Conservation (phyloP, 441 rosid genomes). For the Adansonia rubrostipa region DNA sequence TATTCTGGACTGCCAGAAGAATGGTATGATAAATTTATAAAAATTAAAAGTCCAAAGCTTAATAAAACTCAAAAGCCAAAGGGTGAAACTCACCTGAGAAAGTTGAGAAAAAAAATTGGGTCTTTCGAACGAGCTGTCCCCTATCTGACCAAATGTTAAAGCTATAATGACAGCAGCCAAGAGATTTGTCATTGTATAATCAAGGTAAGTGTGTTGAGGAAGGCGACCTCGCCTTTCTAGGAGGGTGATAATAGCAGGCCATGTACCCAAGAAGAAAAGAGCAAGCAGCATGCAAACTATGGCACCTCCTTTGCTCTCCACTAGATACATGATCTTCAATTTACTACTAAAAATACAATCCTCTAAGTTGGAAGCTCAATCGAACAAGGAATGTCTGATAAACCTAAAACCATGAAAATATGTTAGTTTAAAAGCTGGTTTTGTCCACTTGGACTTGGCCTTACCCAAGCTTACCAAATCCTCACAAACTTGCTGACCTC, state of each 20-base stretch:
- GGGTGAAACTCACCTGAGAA: constrained; percentile 49
- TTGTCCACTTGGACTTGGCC: neutral
- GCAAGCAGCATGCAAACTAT: constrained; percentile 82
- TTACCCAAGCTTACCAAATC: neutral
- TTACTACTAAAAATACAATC: neutral
- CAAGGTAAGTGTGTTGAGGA: constrained; percentile 91
- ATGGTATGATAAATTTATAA: neutral
- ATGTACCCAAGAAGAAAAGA: constrained; percentile 72
- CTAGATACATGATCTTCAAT: constrained; percentile 47
- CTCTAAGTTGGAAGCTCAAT: neutral
- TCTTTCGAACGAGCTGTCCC: constrained; percentile 40
- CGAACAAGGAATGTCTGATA: neutral
- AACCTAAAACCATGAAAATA: constrained; percentile 5
- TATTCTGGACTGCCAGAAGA: neutral
- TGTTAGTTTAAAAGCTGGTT: neutral
- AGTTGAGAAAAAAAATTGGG: constrained; percentile 77
- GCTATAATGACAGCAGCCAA: constrained; percentile 75
- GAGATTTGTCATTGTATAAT: constrained; percentile 74
- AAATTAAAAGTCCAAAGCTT: neutral
- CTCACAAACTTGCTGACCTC: neutral
- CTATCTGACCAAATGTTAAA: constrained; percentile 75
- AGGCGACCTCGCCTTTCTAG: constrained; percentile 87
- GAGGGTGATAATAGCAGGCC: constrained; percentile 86
- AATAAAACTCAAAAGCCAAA: neutral
- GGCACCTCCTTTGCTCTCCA: constrained; percentile 88